A percentile compares a stretch with the other conserved stretches of the same genome.
Conservation (phyloP, 2,329 filamentous ascomycete species). For the Fusarium sp. region DNA sequence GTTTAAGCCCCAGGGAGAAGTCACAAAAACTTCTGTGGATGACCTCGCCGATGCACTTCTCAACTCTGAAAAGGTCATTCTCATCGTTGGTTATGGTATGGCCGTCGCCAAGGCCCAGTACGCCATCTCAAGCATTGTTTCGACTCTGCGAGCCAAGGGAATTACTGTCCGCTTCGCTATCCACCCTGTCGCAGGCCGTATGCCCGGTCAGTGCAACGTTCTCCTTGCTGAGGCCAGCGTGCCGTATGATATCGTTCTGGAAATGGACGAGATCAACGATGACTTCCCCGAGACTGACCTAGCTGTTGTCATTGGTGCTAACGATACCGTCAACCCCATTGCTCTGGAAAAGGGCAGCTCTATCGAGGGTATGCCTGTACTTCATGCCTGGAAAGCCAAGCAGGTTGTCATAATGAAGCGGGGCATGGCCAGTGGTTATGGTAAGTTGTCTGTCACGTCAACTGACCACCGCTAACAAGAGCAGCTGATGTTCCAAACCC, state of each 20-base stretch:
- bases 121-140: slow-evolving; percentile 85
- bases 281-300: slow-evolving; percentile 89
- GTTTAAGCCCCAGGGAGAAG: slow-evolving; percentile 82
- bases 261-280: slow-evolving; percentile 98
- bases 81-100: slow-evolving; percentile 94
- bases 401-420: slow-evolving; percentile 95
- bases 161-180: slow-evolving; percentile 90
- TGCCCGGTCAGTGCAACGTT: slow-evolving; percentile 95
- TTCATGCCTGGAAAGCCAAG: slow-evolving; percentile 95
- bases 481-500: slow-evolving; percentile 89
- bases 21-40: slow-evolving; percentile 83
- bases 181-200: slow-evolving; percentile 89
- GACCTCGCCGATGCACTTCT: slow-evolving; percentile 82
- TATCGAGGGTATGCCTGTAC: slow-evolving; percentile 92
- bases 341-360: slow-evolving; percentile 85
- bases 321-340: slow-evolving; percentile 93
- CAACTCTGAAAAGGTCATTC: slow-evolving; percentile 86
- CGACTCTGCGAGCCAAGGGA: slow-evolving; percentile 78
- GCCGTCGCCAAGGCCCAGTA: slow-evolving; percentile 95
- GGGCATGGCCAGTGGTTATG: slow-evolving; percentile 89
- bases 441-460: slow-evolving; percentile 57
- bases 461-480: slow-evolving; percentile 29
- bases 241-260: slow-evolving; percentile 90
- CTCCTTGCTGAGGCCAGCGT: slow-evolving; percentile 89
- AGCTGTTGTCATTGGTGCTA: slow-evolving; percentile 89